Percentiles rank a stretch among this genome's conserved stretches.
These are phyloP conservation scores for Thelephora aurantiotincta DNA, from an alignment of 768 basidiomycete species.

Conservation along the genomic window DNA sequence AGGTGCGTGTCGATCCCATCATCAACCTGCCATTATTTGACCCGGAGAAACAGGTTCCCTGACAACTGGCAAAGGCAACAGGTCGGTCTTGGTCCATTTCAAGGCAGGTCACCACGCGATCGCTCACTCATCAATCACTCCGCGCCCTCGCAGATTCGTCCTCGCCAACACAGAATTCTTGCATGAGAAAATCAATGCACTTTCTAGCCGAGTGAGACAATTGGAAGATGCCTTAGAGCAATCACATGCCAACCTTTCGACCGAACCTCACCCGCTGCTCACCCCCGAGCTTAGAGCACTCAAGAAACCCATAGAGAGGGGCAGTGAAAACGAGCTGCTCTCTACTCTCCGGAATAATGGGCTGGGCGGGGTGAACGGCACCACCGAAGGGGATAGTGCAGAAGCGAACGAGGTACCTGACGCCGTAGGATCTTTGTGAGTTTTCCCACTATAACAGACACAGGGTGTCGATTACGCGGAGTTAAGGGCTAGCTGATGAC, in stretches of 20 bases:
- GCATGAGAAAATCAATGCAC: conserved; percentile 50
- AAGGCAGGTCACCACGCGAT: not conserved
- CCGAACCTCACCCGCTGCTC: conserved; percentile 42
- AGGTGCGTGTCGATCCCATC: conserved; percentile 1
- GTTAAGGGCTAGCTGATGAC: conserved; percentile 6
- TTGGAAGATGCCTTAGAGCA: conserved; percentile 54
- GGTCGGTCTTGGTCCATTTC: conserved; percentile 22
- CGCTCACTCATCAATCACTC: conserved; percentile 1
- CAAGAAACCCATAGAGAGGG: conserved; percentile 44
- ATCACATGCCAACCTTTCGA: conserved; percentile 33
- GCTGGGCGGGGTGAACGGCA: conserved; percentile 25
- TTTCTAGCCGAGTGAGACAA: conserved; percentile 47
- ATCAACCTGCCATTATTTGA: conserved; percentile 6
- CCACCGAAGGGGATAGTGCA: conserved; percentile 26
- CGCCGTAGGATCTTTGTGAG: conserved; percentile 50
- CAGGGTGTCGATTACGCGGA: not conserved
- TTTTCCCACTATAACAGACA: conserved; percentile 6
- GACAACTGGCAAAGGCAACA: conserved; percentile 61
- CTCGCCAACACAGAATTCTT: conserved; percentile 57
- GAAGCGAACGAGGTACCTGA: conserved; percentile 33
- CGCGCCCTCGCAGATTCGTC: conserved; percentile 33
- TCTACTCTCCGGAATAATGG: conserved; percentile 17
- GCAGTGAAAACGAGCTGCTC: not conserved
- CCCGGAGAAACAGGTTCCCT: conserved; percentile 33
- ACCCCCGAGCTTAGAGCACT: conserved; percentile 46